Percentiles rank a stretch among this genome's conserved stretches.
Evolutionary conservation across 2,329 filamentous ascomycete genomes (phyloP).

Genomic region (Delphinella strobiligena): DNA sequence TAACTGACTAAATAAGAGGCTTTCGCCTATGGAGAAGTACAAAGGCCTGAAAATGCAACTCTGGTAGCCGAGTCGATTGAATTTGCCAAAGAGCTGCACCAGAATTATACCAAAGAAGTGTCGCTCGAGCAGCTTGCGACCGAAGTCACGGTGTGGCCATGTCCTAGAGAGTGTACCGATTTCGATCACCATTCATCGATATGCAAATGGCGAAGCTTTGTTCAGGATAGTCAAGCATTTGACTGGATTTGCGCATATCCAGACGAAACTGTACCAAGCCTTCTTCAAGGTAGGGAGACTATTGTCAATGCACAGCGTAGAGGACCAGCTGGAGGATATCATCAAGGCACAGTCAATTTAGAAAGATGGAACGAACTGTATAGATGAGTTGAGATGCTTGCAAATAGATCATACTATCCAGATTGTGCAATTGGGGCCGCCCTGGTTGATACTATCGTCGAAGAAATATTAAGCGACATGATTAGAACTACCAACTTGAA

Average conservation of each 20-base stretch:
- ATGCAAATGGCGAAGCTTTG: background rate
- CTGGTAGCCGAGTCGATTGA: conserved; percentile 6
- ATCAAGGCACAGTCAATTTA: too few species aligned
- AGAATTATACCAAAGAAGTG: conserved; percentile 5
- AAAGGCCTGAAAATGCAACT: conserved; percentile 6
- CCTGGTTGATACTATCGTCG: too few species aligned
- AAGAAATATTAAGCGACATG: too few species aligned
- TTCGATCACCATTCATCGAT: background rate
- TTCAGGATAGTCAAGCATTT: conserved; percentile 6
- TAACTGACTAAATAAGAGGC: conserved; percentile 1
- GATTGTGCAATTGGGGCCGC: too few species aligned
- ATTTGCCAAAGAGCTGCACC: conserved; percentile 5
- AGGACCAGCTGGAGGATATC: too few species aligned
- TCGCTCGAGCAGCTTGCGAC: conserved; percentile 8
- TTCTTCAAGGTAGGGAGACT: conserved; percentile 7
- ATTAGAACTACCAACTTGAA: too few species aligned
- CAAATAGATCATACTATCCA: too few species aligned
- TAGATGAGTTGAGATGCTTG: too few species aligned
- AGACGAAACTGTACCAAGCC: conserved; percentile 11
- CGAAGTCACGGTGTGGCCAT: conserved; percentile 9
- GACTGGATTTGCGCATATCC: conserved; percentile 7
- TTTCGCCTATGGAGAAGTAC: conserved; percentile 7
- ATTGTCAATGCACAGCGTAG: conserved; percentile 8
- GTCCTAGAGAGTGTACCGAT: conserved; percentile 1
- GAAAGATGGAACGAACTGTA: too few species aligned